These are phyloP conservation scores for Boletus barrowsii DNA, from an alignment of 768 basidiomycete genomes.

Conservation along the genomic window DNA sequence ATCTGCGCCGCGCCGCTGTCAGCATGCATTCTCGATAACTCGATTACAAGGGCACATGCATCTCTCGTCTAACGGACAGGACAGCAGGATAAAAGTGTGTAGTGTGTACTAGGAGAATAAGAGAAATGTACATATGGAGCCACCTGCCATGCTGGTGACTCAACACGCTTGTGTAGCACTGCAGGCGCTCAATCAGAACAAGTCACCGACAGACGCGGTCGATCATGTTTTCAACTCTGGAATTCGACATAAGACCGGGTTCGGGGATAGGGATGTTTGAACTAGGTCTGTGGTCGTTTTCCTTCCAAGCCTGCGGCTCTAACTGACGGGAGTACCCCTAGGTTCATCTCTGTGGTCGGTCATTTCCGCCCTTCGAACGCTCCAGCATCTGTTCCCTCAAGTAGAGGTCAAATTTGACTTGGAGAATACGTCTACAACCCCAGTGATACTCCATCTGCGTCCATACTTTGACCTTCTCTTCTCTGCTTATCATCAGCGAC, in stretches of 20 bases:
- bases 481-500: constrained; percentile 72
- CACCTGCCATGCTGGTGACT: too few species aligned
- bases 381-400: constrained; percentile 71
- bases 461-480: constrained; percentile 86
- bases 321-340: constrained; percentile 26
- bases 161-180: too few species aligned
- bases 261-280: constrained; percentile 76
- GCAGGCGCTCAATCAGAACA: too few species aligned
- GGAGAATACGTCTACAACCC: constrained; percentile 64
- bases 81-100: too few species aligned
- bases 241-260: constrained; percentile 75
- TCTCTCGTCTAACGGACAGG: too few species aligned
- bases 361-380: constrained; percentile 61
- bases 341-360: constrained; percentile 79
- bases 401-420: constrained; percentile 83
- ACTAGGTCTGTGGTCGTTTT: constrained; percentile 45
- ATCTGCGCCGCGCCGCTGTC: too few species aligned
- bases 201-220: neutral
- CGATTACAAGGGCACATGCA: too few species aligned
- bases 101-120: too few species aligned
- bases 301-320: neutral
- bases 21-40: too few species aligned
- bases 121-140: too few species aligned
- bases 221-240: constrained; percentile 63
- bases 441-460: constrained; percentile 72